Evolutionary conservation across 2,329 filamentous ascomycete species (phyloP).

Genomic region (Rhinocladiella similis): DNA sequence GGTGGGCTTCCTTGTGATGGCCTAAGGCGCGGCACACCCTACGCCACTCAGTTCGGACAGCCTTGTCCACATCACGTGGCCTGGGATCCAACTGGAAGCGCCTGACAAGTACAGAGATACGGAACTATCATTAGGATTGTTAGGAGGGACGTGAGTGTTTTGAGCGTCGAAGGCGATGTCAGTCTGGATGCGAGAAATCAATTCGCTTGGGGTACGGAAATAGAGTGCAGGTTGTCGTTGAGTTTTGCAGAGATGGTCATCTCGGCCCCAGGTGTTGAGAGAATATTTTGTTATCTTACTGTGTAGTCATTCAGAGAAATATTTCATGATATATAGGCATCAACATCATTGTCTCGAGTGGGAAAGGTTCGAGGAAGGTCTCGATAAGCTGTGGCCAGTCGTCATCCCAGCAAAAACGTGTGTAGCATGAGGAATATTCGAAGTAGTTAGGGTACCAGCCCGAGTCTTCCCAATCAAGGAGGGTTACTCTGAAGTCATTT

Average conservation of each 20-base stretch:
- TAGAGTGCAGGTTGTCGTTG: no score
- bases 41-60: no score
- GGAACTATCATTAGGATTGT: no score
- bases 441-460: slow-evolving; percentile 44
- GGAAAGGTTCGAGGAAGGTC: neutral
- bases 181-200: no score
- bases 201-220: no score
- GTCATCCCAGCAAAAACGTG: slow-evolving; percentile 2
- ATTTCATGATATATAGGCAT: slow-evolving; percentile 3
- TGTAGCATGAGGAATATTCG: slow-evolving; percentile 35
- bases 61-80: no score
- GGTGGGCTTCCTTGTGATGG: no score
- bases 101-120: no score
- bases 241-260: neutral
- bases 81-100: no score
- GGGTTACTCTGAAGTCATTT: slow-evolving; percentile 25
- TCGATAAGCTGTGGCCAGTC: slow-evolving; percentile 2
- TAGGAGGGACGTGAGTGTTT: no score
- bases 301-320: neutral
- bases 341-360: neutral
- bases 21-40: no score
- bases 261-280: neutral
- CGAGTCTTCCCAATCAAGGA: slow-evolving; percentile 45
- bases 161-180: no score
- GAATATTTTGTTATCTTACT: neutral